Percentiles rank a stretch among this genome's conserved stretches.
These are phyloP conservation scores for Naegleria lovaniensis DNA, from an alignment of 208 protist genomes.

Conservation along the genomic window DNA sequence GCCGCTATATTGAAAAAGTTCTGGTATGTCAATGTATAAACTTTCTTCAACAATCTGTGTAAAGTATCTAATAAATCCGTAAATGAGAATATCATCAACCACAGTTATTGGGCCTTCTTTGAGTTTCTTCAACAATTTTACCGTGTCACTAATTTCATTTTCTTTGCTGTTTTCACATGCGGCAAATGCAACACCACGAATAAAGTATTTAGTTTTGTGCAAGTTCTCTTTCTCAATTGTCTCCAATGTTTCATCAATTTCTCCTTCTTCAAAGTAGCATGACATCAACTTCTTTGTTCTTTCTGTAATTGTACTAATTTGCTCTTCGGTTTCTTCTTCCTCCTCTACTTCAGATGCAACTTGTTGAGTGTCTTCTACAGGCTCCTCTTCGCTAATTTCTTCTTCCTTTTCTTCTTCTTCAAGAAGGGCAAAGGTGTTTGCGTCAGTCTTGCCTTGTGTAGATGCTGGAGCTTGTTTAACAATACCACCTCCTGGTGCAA, in stretches of 20 bases:
- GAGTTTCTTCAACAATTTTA: neutral
- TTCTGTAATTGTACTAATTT: neutral
- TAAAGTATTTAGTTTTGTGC: neutral
- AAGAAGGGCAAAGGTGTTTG: neutral
- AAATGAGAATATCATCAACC: neutral
- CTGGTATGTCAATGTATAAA: neutral
- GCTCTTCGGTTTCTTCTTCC: neutral
- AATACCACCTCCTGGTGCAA: neutral
- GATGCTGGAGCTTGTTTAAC: neutral
- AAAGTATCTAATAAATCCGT: neutral
- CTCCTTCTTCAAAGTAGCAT: neutral
- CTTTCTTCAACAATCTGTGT: neutral
- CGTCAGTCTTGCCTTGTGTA: neutral
- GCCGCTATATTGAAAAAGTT: neutral
- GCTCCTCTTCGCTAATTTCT: neutral
- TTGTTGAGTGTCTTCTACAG: neutral
- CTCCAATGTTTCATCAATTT: neutral
- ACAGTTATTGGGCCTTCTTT: neutral
- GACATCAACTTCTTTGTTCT: neutral
- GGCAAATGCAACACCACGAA: neutral
- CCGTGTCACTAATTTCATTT: neutral
- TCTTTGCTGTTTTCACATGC: neutral
- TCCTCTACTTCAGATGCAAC: neutral
- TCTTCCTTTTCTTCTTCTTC: slow-evolving; percentile 5
- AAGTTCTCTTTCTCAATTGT: neutral